A percentile compares a stretch with the other conserved stretches of the same genome.
Conservation (phyloP, 2,329 filamentous ascomycete species). For the Xylariaceae sp. region DNA sequence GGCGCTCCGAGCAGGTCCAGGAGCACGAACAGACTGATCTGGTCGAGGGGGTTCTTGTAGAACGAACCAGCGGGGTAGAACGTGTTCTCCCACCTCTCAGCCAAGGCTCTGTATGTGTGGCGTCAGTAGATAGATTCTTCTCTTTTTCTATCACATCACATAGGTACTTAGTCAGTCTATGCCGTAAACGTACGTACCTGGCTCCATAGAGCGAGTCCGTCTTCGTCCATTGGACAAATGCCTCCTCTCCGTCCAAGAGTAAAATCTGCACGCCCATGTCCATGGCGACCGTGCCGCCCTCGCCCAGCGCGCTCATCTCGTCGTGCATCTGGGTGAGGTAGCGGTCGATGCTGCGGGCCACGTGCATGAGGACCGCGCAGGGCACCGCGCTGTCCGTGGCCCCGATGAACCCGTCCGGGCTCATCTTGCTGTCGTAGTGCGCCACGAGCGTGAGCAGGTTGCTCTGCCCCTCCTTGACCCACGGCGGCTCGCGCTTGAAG, state of each 20-base stretch:
- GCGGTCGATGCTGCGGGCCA: slow-evolving; percentile 63
- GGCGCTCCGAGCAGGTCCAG: slow-evolving; percentile 66
- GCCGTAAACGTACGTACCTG: slow-evolving; percentile 41
- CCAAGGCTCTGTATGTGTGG: slow-evolving; percentile 48
- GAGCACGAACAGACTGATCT: slow-evolving; percentile 71
- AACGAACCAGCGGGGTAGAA: slow-evolving; percentile 61
- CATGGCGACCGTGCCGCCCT: slow-evolving; percentile 49
- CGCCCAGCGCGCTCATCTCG: slow-evolving; percentile 55
- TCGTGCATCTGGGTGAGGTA: slow-evolving; percentile 71
- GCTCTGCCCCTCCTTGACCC: slow-evolving; percentile 62
- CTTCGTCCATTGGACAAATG: slow-evolving; percentile 66
- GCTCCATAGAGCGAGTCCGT: slow-evolving; percentile 74
- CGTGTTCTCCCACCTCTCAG: slow-evolving; percentile 63
- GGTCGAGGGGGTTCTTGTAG: slow-evolving; percentile 62
- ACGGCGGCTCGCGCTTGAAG: slow-evolving; percentile 72
- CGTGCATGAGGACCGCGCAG: slow-evolving; percentile 78
- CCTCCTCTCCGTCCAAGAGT: slow-evolving; percentile 77
- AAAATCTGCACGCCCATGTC: slow-evolving; percentile 74
- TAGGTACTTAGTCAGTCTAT: too few relatives aligned
- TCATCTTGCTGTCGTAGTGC: slow-evolving; percentile 75
- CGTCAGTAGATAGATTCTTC: too few relatives aligned
- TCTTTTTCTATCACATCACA: too few relatives aligned
- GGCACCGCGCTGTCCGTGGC: slow-evolving; percentile 80
- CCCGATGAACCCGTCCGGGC: slow-evolving; percentile 71
- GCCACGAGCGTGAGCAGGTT: slow-evolving; percentile 72